phyloP scores from a whole-genome alignment of 1,139 yeast genomes.

The Williopsis jadinii region DNA sequence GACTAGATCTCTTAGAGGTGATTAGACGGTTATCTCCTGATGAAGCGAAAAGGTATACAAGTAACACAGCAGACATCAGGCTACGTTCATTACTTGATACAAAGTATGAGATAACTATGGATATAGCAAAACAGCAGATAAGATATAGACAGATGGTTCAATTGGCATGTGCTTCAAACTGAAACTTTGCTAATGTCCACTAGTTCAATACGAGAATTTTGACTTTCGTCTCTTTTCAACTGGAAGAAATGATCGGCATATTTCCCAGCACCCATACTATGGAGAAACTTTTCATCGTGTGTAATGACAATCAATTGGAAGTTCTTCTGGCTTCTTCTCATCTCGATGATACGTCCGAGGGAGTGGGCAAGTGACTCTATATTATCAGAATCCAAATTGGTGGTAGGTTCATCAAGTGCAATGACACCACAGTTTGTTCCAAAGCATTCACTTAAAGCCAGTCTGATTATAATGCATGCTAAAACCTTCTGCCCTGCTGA shows the following conservation, averaged over 20 bases:
- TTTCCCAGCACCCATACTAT: slow-evolving; percentile 76
- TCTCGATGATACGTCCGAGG: slow-evolving; percentile 64
- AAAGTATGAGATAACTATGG: slow-evolving; percentile 30
- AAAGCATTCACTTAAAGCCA: slow-evolving; percentile 93
- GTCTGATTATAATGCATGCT: slow-evolving; percentile 83
- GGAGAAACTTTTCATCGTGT: slow-evolving; percentile 87
- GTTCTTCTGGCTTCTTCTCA: slow-evolving; percentile 71
- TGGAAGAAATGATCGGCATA: slow-evolving; percentile 88
- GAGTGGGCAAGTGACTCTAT: slow-evolving; percentile 83
- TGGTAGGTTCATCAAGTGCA: slow-evolving; percentile 96
- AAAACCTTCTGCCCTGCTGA: slow-evolving; percentile 97
- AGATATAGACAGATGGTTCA: slow-evolving; percentile 5
- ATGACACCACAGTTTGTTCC: slow-evolving; percentile 93
- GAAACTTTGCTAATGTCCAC: slow-evolving; percentile 33
- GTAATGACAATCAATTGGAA: slow-evolving; percentile 94
- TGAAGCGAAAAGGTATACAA: too few species aligned
- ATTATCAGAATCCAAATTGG: slow-evolving; percentile 87
- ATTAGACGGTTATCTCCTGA: slow-evolving; percentile 2
- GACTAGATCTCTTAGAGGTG: slow-evolving; percentile 4
- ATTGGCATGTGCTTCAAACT: neutral
- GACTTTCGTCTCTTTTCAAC: slow-evolving; percentile 73
- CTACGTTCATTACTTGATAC: slow-evolving; percentile 17
- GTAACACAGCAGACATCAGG: slow-evolving; percentile 1
- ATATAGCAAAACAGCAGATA: slow-evolving; percentile 32
- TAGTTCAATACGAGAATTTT: slow-evolving; percentile 65